These are phyloP conservation scores for Abeoforma whisleri DNA, from an alignment of 78 protist genomes.

Conservation along the genomic window DNA sequence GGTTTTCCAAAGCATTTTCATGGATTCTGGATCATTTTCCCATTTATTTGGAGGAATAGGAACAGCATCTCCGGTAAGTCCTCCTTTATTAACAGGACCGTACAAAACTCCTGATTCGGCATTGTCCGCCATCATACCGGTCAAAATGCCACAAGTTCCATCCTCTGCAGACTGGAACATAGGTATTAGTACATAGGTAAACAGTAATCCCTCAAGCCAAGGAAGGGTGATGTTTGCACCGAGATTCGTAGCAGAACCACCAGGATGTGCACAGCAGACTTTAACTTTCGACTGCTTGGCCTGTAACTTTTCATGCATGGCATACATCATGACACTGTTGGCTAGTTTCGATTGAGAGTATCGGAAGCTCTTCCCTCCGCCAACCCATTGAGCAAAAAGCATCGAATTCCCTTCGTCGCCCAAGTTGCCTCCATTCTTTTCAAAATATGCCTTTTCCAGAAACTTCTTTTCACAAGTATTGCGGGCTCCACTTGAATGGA, in stretches of 20 bases:
- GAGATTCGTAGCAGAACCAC: neutral
- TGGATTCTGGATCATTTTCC: constrained; percentile 9
- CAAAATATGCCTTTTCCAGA: too few species aligned
- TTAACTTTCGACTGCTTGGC: too few species aligned
- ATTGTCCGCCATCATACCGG: constrained; percentile 6
- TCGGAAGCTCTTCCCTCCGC: too few species aligned
- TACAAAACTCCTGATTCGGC: neutral
- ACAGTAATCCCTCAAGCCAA: neutral
- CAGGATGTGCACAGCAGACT: neutral
- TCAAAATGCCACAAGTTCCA: neutral
- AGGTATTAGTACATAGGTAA: neutral
- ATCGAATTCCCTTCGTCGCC: too few species aligned
- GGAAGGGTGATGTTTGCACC: neutral
- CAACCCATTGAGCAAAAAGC: too few species aligned
- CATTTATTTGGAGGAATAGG: neutral
- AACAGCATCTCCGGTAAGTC: neutral
- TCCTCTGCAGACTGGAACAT: constrained; percentile 4
- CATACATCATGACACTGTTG: too few species aligned
- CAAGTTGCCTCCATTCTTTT: too few species aligned
- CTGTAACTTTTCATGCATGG: too few species aligned
- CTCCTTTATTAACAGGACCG: neutral
- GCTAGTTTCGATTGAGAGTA: too few species aligned
- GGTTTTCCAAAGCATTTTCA: constrained; percentile 1
- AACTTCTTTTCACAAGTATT: too few species aligned
- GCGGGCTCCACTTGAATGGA: too few species aligned